Evolutionary conservation across 352 stramenopile species (phyloP).

Genomic region (Sclerospora graminicola): DNA sequence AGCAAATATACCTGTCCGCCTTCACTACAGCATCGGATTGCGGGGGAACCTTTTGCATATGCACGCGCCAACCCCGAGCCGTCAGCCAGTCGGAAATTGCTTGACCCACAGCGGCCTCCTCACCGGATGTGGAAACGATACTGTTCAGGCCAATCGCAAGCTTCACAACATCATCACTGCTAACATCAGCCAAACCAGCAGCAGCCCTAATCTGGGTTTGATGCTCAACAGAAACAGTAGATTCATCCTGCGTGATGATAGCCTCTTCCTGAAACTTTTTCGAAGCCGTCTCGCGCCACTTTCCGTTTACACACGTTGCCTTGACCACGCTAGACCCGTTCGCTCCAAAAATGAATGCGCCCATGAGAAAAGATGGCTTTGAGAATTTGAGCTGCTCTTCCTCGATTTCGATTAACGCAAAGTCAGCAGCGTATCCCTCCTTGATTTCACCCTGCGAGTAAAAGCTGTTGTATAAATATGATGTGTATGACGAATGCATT

Average conservation of each 20-base stretch:
- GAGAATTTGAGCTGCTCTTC: constrained; percentile 68
- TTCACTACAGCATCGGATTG: constrained; percentile 52
- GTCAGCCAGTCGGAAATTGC: constrained; percentile 57
- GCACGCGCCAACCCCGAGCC: constrained; percentile 54
- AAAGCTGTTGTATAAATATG: too few species aligned
- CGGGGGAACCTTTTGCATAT: constrained; percentile 60
- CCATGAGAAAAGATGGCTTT: constrained; percentile 42
- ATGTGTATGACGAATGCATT: neutral
- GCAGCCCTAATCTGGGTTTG: constrained; percentile 32
- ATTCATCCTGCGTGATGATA: constrained; percentile 1
- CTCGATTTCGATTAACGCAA: constrained; percentile 52
- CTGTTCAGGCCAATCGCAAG: constrained; percentile 63
- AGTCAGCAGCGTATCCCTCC: constrained; percentile 50
- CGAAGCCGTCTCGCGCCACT: constrained; percentile 38
- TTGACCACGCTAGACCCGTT: constrained; percentile 65
- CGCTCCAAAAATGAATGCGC: constrained; percentile 57
- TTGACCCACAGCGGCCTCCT: constrained; percentile 63
- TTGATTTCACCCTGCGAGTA: constrained; percentile 61
- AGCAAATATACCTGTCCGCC: constrained; percentile 29
- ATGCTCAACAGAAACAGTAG: constrained; percentile 33
- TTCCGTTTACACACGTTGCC: constrained; percentile 61
- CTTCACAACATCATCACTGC: constrained; percentile 53
- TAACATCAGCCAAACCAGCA: constrained; percentile 35
- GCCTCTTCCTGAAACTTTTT: constrained; percentile 6
- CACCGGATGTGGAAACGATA: constrained; percentile 52